Evolutionary conservation across 2,329 filamentous ascomycete species (phyloP).

Genomic region (Colletotrichum trifolii): DNA sequence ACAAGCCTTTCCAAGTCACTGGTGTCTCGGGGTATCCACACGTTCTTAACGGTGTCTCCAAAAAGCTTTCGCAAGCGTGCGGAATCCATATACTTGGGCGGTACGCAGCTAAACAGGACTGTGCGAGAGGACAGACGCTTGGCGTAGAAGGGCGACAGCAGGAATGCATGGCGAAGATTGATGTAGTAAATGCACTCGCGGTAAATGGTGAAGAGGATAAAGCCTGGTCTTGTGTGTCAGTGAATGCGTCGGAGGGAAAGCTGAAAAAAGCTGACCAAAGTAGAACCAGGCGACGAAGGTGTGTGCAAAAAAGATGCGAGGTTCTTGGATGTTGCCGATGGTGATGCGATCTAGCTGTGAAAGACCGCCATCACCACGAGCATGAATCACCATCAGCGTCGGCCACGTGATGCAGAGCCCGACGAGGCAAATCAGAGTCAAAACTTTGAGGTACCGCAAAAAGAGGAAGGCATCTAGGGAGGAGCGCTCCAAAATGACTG

Average conservation of each 20-base stretch:
- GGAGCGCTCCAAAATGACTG: conserved; percentile 87
- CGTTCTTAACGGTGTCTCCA: conserved; percentile 79
- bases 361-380: conserved; percentile 76
- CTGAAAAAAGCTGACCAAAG: conserved; percentile 59
- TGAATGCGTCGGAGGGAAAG: background rate
- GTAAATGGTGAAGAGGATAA: conserved; percentile 89
- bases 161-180: conserved; percentile 92
- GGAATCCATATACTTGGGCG: conserved; percentile 79
- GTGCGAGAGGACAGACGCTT: conserved; percentile 89
- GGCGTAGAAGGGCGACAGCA: conserved; percentile 85
- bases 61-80: conserved; percentile 80
- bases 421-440: conserved; percentile 81
- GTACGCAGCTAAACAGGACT: conserved; percentile 91
- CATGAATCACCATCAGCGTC: conserved; percentile 84
- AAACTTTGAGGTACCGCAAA: conserved; percentile 74
- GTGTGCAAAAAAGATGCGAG: conserved; percentile 81
- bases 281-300: conserved; percentile 84
- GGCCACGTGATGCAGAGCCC: conserved; percentile 88
- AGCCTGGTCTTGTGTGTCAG: conserved; percentile 54
- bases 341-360: conserved; percentile 72
- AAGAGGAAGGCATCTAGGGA: conserved; percentile 94
- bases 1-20: conserved; percentile 82
- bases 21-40: conserved; percentile 85
- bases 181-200: conserved; percentile 94
- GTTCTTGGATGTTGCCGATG: conserved; percentile 63